Evolutionary conservation across 345 rosid genomes (phyloP).

Genomic region (Camelina neglecta): DNA sequence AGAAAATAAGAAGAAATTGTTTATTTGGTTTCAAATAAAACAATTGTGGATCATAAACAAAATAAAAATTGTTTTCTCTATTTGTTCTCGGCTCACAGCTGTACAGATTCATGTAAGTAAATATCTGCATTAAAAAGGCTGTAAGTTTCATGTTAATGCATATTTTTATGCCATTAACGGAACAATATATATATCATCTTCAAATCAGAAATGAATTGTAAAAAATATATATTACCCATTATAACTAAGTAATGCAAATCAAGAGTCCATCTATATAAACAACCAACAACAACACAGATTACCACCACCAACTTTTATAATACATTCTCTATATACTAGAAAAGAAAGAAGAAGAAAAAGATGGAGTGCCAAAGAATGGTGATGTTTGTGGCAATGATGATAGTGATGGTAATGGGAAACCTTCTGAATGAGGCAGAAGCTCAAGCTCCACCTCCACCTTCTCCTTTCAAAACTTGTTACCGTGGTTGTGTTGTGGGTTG

Average conservation of each 20-base stretch:
- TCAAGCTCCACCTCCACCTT: not conserved
- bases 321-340: too few relatives aligned
- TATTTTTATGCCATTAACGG: not conserved
- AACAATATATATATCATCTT: not conserved
- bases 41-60: not conserved
- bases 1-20: not conserved
- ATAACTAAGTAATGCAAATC: not conserved
- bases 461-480: conserved; percentile 16
- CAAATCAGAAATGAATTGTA: not conserved
- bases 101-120: too few relatives aligned
- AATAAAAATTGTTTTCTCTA: not conserved
- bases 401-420: conserved; percentile 32
- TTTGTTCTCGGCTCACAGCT: too few relatives aligned
- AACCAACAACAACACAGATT: conserved; percentile 1
- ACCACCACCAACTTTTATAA: not conserved
- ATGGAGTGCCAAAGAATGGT: conserved; percentile 32
- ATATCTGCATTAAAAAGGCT: not conserved
- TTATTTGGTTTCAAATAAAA: too few relatives aligned
- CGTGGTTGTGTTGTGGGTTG: conserved; percentile 17
- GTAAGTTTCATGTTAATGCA: conserved; percentile 6
- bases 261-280: conserved; percentile 24
- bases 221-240: not conserved
- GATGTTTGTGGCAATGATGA: conserved; percentile 28
- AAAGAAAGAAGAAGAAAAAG: not conserved
- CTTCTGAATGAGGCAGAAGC: conserved; percentile 35